A percentile compares a stretch with the other conserved stretches of the same genome.
These are phyloP conservation scores for Albophoma yamanashiensis DNA, from an alignment of 2,329 filamentous ascomycete species.

Conservation along the genomic window DNA sequence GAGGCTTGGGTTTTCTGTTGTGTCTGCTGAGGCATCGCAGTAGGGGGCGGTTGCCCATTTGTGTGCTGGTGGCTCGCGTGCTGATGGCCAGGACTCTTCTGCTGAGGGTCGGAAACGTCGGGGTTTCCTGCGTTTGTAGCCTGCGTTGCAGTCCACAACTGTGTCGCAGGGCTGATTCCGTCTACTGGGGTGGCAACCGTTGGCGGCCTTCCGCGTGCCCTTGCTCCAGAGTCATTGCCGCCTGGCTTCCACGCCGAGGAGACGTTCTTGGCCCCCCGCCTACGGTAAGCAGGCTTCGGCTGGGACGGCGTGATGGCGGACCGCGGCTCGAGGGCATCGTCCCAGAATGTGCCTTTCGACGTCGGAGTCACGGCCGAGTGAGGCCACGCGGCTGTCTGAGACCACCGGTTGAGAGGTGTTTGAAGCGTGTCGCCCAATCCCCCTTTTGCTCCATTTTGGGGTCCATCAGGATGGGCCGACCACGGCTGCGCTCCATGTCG, in stretches of 20 bases:
- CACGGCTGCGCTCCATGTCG: conserved; percentile 29
- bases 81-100: neutral
- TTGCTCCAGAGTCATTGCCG: conserved; percentile 51
- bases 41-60: neutral
- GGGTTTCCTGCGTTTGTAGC: conserved; percentile 23
- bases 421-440: conserved; percentile 39
- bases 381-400: conserved; percentile 67
- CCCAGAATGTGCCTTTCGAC: conserved; percentile 41
- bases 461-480: conserved; percentile 32
- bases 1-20: conserved; percentile 6
- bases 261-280: conserved; percentile 73
- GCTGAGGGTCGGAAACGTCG: conserved; percentile 9
- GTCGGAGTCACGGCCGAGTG: conserved; percentile 67
- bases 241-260: conserved; percentile 81
- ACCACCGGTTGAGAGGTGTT: conserved; percentile 59
- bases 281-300: conserved; percentile 29
- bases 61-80: neutral
- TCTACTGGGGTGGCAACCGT: conserved; percentile 51
- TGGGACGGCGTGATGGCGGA: conserved; percentile 64
- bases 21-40: neutral
- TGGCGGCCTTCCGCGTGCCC: conserved; percentile 69
- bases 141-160: conserved; percentile 40
- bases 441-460: conserved; percentile 11
- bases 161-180: conserved; percentile 59
- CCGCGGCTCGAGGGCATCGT: conserved; percentile 50